Conservation (phyloP, 108 stramenopile genomes). For the Poteriospumella lacustris region DNA sequence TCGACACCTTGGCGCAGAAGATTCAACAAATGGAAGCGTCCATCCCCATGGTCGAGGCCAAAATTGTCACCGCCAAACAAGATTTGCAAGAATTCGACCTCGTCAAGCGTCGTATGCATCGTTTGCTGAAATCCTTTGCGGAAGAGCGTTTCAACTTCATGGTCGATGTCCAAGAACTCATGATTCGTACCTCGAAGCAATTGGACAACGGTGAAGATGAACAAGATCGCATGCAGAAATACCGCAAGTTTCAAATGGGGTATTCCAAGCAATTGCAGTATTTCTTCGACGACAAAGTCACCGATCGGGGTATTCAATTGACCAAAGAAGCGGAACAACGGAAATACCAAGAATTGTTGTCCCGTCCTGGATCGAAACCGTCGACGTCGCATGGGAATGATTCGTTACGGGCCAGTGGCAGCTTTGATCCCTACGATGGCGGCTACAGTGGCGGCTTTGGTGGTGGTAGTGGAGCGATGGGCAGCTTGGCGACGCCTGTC, state of each 20-base stretch:
- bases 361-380: background rate
- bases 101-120: too few relatives aligned
- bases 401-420: too few relatives aligned
- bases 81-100: too few relatives aligned
- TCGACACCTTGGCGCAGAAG: too few relatives aligned
- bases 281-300: background rate
- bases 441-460: too few relatives aligned
- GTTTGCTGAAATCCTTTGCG: background rate
- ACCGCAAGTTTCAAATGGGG: background rate
- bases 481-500: too few relatives aligned
- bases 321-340: background rate
- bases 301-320: background rate
- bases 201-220: background rate
- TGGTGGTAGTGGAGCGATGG: too few relatives aligned
- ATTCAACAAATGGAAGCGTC: too few relatives aligned
- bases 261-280: background rate
- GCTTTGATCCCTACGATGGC: too few relatives aligned
- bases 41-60: too few relatives aligned
- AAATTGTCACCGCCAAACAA: too few relatives aligned
- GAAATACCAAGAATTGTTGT: background rate
- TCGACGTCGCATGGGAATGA: too few relatives aligned
- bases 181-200: background rate
- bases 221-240: background rate
- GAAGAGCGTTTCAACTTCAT: background rate
- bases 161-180: background rate